phyloP scores from a whole-genome alignment of 83 land plant species.

The Picea abies region DNA sequence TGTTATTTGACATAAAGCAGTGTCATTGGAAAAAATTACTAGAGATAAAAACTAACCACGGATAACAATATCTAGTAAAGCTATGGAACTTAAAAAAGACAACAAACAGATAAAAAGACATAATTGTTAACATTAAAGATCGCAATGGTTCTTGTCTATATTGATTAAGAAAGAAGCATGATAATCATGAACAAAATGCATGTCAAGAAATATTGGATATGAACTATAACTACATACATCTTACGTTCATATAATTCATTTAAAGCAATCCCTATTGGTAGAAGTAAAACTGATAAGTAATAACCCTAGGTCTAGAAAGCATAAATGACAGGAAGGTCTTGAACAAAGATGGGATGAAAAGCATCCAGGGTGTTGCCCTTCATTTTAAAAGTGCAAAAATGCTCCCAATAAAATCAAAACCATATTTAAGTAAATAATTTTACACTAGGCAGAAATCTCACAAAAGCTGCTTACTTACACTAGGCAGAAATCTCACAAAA shows the following conservation, averaged over 20 bases:
- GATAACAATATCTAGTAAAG: not conserved
- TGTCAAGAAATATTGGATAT: not conserved
- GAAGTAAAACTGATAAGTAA: not conserved
- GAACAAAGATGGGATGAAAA: not conserved
- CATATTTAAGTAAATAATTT: too few relatives aligned
- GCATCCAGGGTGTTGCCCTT: not conserved
- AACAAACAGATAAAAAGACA: not conserved
- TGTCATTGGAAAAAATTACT: not conserved
- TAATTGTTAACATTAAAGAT: not conserved
- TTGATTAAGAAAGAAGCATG: not conserved
- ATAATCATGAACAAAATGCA: not conserved
- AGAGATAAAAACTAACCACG: not conserved
- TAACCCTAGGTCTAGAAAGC: not conserved
- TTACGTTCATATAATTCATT: too few relatives aligned
- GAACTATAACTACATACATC: not conserved
- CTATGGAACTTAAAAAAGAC: not conserved
- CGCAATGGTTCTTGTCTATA: not conserved
- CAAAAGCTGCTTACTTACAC: slow-evolving; percentile 27
- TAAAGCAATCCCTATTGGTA: not conserved
- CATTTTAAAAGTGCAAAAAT: not conserved
- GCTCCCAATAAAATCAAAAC: not conserved
- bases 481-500: not conserved
- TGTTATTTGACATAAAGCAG: too few relatives aligned
- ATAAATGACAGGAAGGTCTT: not conserved
- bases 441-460: not conserved